phyloP scores from a whole-genome alignment of 2,329 filamentous ascomycete species.

The Calonectria montana region DNA sequence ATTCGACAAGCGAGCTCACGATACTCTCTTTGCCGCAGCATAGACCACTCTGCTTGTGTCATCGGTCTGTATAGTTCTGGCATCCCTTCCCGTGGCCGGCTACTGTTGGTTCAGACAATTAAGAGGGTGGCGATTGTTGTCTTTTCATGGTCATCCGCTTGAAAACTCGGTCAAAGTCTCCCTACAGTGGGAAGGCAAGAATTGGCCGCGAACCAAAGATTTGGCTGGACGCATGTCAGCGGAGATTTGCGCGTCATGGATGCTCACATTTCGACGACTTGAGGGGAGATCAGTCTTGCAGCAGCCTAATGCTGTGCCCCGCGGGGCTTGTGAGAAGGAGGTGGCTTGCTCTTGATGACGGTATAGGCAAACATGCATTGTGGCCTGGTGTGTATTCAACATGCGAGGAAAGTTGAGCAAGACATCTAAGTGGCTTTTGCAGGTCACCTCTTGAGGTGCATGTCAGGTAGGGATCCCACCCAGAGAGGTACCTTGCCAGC shows the following conservation, averaged over 20 bases:
- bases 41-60: background rate
- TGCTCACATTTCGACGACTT: background rate
- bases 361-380: background rate
- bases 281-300: background rate
- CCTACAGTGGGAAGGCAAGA: background rate
- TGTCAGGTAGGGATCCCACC: background rate
- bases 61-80: background rate
- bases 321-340: slow-evolving; percentile 1
- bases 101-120: background rate
- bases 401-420: background rate
- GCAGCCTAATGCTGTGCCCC: slow-evolving; percentile 3
- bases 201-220: background rate
- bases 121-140: background rate
- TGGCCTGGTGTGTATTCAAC: background rate
- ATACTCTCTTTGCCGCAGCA: background rate
- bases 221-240: slow-evolving; percentile 1
- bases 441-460: background rate
- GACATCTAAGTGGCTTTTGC: background rate
- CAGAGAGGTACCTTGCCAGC: background rate
- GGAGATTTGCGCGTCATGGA: background rate
- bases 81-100: background rate
- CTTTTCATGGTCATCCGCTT: background rate
- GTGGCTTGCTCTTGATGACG: background rate
- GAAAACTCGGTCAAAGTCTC: background rate
- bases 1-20: background rate